Conservation (phyloP, 805 yeast species). For the Wickerhamiella musiphila region DNA sequence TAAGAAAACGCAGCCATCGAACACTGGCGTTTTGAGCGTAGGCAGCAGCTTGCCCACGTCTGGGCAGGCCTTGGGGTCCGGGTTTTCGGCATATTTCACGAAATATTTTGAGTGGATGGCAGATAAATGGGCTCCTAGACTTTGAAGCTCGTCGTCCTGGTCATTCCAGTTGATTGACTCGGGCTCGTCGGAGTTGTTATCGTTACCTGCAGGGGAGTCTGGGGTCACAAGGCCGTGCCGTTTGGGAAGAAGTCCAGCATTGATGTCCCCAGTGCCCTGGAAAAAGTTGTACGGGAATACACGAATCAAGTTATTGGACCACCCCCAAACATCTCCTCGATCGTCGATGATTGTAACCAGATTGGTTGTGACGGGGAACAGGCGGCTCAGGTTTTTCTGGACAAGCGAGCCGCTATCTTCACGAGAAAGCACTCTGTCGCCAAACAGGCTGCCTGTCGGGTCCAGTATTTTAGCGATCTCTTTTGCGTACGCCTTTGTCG, state of each 20-base stretch:
- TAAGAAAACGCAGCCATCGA: conserved; percentile 50
- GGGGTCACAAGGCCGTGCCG: conserved; percentile 27
- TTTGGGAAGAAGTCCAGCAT: conserved; percentile 78
- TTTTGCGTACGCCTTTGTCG: conserved; percentile 82
- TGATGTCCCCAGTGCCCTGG: conserved; percentile 94
- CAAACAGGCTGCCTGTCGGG: conserved; percentile 73
- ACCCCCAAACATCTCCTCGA: conserved; percentile 97
- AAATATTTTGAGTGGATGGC: conserved; percentile 56
- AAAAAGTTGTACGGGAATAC: conserved; percentile 93
- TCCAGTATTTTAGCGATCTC: conserved; percentile 83
- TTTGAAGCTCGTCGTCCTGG: conserved; percentile 60
- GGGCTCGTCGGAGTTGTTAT: conserved; percentile 4
- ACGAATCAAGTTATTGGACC: conserved; percentile 81
- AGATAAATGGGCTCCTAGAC: conserved; percentile 42
- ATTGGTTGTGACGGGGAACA: conserved; percentile 90
- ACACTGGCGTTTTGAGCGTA: conserved; percentile 47
- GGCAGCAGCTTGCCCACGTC: conserved; percentile 32
- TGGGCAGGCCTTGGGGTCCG: conserved; percentile 9
- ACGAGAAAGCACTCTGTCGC: conserved; percentile 77
- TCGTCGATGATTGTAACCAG: conserved; percentile 96
- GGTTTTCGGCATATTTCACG: conserved; percentile 24
- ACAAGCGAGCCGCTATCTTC: conserved; percentile 90
- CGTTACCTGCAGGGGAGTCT: conserved; percentile 7
- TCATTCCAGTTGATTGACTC: conserved; percentile 26
- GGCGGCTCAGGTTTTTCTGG: conserved; percentile 69